Evolutionary conservation across 768 basidiomycete genomes (phyloP), one percentile per base, ranked within the genome.

Genomic region (Boletus rubescentipes): DNA sequence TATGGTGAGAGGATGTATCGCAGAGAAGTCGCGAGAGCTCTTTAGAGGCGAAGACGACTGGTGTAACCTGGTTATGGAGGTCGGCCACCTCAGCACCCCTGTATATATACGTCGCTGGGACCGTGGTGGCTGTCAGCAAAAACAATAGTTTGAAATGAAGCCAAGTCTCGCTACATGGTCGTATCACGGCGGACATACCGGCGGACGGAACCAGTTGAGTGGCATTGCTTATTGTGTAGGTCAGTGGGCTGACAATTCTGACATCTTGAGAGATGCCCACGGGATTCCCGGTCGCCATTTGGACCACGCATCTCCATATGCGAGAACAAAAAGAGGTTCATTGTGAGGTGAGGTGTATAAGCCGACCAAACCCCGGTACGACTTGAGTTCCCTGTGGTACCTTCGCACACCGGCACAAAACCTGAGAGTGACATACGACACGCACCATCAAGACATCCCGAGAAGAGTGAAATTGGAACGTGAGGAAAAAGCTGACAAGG

Each of bases 161-260:
- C 15, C 26, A 32, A 36, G 41, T 10, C 47, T 46, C 46, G 45
- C 41, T 10, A 36, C 46, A 36, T 55, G 18, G 32, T 32, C 26
- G 38, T 42, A 14, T 41, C 51, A 47, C 7, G 35, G 47, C 49
- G 47, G 58, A 44, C 15, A 43, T 29, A 6, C 37, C 47, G 37
- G 34, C 43, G 58, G 50, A 15, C 37, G 54, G 59, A 51, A 41
- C 48, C 42, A 46, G 35, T 29, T 37, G 16, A 5, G 16, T 44
- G 38, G 31, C 38, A 23, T 32, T 26, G 35, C 48, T 53, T 58
- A 68, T 68, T 68, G 67, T 68, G 14, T 58, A 15, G 14, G 57
- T 14, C 4, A 23, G 31, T 9, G 6, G 38, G 50, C 50, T 35
- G 43, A 23, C 26, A 12, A 44, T 11, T 3, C 20, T 18, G 48